Percentiles rank a stretch among this genome's conserved stretches.
phyloP scores from a whole-genome alignment of 2,329 filamentous ascomycete genomes.

The Verticillium zaregamsianum region DNA sequence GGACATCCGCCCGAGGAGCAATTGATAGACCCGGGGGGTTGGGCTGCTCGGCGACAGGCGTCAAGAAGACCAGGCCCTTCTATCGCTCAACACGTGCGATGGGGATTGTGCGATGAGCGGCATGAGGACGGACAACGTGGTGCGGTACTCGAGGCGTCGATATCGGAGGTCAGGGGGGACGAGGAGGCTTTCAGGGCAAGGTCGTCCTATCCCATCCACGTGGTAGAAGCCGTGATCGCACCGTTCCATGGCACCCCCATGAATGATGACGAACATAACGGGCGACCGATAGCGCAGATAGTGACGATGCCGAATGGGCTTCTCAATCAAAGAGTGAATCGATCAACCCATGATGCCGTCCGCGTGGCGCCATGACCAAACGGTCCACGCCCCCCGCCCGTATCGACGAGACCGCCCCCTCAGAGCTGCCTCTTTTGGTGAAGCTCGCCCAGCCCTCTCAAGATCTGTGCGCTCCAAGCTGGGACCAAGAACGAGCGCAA shows the following conservation, averaged over 20 bases:
- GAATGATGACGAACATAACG: neutral
- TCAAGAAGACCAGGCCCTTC: neutral
- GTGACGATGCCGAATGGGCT: neutral
- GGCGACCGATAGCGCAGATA: neutral
- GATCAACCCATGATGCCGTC: neutral
- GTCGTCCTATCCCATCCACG: neutral
- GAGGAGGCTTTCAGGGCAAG: neutral
- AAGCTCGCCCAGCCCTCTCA: neutral
- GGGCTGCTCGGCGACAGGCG: neutral
- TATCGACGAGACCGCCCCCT: neutral
- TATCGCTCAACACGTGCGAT: neutral
- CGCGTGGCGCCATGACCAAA: neutral
- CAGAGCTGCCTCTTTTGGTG: constrained; percentile 1
- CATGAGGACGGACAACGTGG: neutral
- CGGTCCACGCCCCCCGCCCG: neutral
- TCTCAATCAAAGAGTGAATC: neutral
- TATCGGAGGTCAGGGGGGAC: neutral
- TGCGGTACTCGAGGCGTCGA: neutral
- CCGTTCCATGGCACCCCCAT: neutral
- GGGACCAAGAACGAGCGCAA: neutral
- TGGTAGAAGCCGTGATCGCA: neutral
- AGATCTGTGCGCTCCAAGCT: neutral
- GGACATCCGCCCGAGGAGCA: neutral
- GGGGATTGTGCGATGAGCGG: neutral
- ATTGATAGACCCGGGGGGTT: neutral